Evolutionary conservation across 768 basidiomycete species (phyloP).

Genomic region (Boletus insuetus): DNA sequence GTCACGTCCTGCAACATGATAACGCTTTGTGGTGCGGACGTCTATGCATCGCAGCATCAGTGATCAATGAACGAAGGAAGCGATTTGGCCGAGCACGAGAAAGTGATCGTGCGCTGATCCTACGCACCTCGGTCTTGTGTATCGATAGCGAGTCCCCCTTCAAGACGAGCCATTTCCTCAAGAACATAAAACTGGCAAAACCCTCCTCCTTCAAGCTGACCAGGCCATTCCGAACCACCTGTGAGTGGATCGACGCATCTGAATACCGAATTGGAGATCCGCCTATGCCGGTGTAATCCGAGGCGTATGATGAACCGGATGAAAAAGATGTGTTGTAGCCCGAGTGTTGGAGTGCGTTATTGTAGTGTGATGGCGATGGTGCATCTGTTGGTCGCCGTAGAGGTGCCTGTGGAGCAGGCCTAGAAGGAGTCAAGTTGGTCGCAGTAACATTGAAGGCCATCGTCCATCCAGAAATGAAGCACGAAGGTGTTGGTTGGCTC

Average conservation of each 20-base stretch:
- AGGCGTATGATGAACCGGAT: constrained; percentile 56
- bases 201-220: constrained; percentile 94
- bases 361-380: constrained; percentile 29
- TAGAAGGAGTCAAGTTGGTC: constrained; percentile 68
- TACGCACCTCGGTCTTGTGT: constrained; percentile 87
- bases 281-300: constrained; percentile 79
- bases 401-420: constrained; percentile 76
- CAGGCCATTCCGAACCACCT: constrained; percentile 64
- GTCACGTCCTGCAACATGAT: constrained; percentile 75
- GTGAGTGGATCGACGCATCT: constrained; percentile 33
- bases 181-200: constrained; percentile 88
- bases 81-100: not conserved
- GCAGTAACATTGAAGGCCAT: constrained; percentile 53
- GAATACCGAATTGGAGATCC: constrained; percentile 65
- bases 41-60: constrained; percentile 33
- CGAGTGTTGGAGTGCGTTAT: constrained; percentile 45
- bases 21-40: constrained; percentile 53
- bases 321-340: constrained; percentile 63
- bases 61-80: not conserved
- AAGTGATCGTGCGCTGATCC: not conserved
- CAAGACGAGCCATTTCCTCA: constrained; percentile 85
- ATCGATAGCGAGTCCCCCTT: constrained; percentile 76
- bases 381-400: constrained; percentile 44
- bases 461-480: constrained; percentile 17
- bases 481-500: constrained; percentile 6